Conservation (phyloP, 2,329 filamentous ascomycete genomes). For the Lasiodiplodia citricola region DNA sequence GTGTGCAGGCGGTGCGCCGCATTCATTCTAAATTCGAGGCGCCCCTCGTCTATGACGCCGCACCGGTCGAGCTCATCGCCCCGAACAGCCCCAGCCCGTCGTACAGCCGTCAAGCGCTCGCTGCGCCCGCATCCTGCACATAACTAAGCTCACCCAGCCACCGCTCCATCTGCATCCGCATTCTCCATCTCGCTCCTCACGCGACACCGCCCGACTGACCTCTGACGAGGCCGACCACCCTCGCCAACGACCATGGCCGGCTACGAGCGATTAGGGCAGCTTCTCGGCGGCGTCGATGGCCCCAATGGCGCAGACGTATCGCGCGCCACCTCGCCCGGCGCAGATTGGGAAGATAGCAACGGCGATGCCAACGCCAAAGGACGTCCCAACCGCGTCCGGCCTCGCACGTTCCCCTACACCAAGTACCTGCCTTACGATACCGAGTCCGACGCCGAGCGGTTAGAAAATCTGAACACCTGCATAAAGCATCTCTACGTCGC, state of each 20-base stretch:
- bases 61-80: constrained; percentile 23
- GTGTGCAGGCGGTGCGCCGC: constrained; percentile 4
- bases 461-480: constrained; percentile 82
- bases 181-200: constrained; percentile 1
- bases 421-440: constrained; percentile 86
- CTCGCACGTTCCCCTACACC: constrained; percentile 92
- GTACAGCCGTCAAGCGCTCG: constrained; percentile 17
- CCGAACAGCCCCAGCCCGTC: constrained; percentile 15
- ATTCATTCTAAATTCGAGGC: constrained; percentile 7
- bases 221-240: constrained; percentile 13
- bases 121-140: constrained; percentile 8
- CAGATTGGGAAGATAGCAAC: constrained; percentile 61
- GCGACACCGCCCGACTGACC: constrained; percentile 17
- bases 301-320: constrained; percentile 70
- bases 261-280: constrained; percentile 49
- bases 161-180: constrained; percentile 6
- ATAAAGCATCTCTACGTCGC: constrained; percentile 93
- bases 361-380: constrained; percentile 54
- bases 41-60: constrained; percentile 11
- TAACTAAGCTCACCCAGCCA: constrained; percentile 6
- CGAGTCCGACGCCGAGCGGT: constrained; percentile 78
- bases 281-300: constrained; percentile 44
- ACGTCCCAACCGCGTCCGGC: constrained; percentile 71
- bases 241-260: constrained; percentile 39
- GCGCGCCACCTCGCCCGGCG: constrained; percentile 82